These are phyloP conservation scores for Sanghuangporus weigelae DNA, from an alignment of 1,284 basidiomycete genomes.

Conservation along the genomic window DNA sequence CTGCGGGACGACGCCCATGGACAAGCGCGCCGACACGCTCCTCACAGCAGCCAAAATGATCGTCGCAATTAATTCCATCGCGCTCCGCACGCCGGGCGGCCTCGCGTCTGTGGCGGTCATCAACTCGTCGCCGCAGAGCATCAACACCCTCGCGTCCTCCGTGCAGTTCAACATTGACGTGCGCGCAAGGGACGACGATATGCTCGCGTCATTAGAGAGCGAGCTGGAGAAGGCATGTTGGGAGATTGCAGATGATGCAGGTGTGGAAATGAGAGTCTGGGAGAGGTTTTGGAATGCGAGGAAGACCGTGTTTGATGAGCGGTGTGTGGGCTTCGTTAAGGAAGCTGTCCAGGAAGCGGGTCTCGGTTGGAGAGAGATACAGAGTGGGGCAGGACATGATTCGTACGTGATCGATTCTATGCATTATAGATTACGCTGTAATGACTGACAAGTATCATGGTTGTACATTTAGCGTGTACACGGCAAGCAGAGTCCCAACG, in stretches of 20 bases:
- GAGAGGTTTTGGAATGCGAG: constrained; percentile 19
- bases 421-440: too few species aligned
- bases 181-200: constrained; percentile 14
- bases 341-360: constrained; percentile 18
- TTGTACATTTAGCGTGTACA: constrained; percentile 17
- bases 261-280: constrained; percentile 14
- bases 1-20: constrained; percentile 24
- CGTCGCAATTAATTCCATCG: constrained; percentile 18
- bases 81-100: constrained; percentile 9
- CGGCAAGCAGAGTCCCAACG: constrained; percentile 21
- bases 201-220: constrained; percentile 17
- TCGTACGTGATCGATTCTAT: constrained; percentile 20
- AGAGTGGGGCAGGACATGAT: constrained; percentile 24
- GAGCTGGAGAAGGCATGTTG: constrained; percentile 14
- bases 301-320: constrained; percentile 19
- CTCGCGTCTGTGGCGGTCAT: constrained; percentile 21
- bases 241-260: constrained; percentile 11
- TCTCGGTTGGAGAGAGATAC: constrained; percentile 15
- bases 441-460: too few species aligned
- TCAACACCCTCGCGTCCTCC: constrained; percentile 20
- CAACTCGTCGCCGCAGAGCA: constrained; percentile 19
- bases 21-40: constrained; percentile 22
- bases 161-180: constrained; percentile 23
- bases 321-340: constrained; percentile 17
- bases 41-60: constrained; percentile 25